Base-by-base conservation (phyloP, 805 yeast species). In the Ogataea degrootiae region DNA sequence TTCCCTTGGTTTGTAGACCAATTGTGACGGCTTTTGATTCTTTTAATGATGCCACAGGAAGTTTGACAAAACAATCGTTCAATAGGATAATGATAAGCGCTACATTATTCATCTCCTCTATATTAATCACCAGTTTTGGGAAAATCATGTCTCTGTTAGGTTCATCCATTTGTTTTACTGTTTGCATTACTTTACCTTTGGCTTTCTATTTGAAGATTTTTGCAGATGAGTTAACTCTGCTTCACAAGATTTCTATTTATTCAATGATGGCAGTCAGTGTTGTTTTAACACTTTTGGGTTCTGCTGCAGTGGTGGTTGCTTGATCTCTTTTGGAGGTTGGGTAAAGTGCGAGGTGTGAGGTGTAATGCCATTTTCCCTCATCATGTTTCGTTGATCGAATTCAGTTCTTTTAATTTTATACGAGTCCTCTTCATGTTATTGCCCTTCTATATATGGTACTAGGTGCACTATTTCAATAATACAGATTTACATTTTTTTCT, bases 1-100 rank as follows among this genome's bases (percentile, higher is more conserved):
- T 89, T 1, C 96, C 97, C 0, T 72, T 89, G 37, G 84, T 83
- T 54, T 87, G 91, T 12, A 80, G 89, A 58, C 97, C 97, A 0
- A 81, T 90, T 29, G 78, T 87, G 33, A 74, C 91, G 1, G 80
- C 89, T 1, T 59, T 85, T 36, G 95, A 87, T 56, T 65, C 53
- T 1, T 43, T 47, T 21, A 29, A 41, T 14, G 39, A 39, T 11
- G 53, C 40, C 22, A 37, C 29, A 19, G 29, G n/a, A 6, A 51
- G 47, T 1, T 3, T 34, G 11, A 15, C 42, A 6, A 54, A 52
- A 39, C 29, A 54, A 22, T 33, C 56, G 5, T n/a, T 52, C 8
- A 68, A 72, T 45, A 69, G 78, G 36, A 33, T 77, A 5, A 34
- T 65, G 0, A 81, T 86, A n/a, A 84, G 85, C 58, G 64, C 74